These are phyloP conservation scores for Mycosphaerella sp. DNA, from an alignment of 2,329 filamentous ascomycete species.

Conservation along the genomic window DNA sequence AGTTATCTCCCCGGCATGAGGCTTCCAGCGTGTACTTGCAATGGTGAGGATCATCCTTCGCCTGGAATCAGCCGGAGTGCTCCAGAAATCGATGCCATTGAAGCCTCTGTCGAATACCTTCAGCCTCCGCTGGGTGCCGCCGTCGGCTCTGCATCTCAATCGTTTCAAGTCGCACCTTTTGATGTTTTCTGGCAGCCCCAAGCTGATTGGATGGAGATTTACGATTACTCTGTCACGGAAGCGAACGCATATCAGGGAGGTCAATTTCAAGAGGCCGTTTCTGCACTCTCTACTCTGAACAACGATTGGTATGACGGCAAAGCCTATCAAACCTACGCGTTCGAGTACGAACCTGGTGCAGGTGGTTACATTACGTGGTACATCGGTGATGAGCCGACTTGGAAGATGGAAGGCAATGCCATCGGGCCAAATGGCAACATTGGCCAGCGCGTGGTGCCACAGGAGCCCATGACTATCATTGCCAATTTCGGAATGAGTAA, in stretches of 20 bases:
- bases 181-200: constrained; percentile 61
- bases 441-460: constrained; percentile 57
- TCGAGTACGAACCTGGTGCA: constrained; percentile 56
- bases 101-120: constrained; percentile 55
- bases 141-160: constrained; percentile 57
- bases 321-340: constrained; percentile 56
- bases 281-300: constrained; percentile 55
- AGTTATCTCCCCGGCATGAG: constrained; percentile 64
- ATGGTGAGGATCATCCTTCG: constrained; percentile 57
- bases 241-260: constrained; percentile 58
- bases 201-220: constrained; percentile 57
- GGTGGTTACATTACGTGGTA: constrained; percentile 61
- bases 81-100: constrained; percentile 66
- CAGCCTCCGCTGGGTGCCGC: constrained; percentile 43
- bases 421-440: constrained; percentile 64
- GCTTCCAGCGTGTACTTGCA: constrained; percentile 61
- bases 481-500: constrained; percentile 65
- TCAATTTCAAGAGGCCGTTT: constrained; percentile 57
- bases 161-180: constrained; percentile 61
- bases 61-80: constrained; percentile 59
- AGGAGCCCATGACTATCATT: constrained; percentile 61
- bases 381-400: constrained; percentile 58
- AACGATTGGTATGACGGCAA: constrained; percentile 61
- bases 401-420: constrained; percentile 54
- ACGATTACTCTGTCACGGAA: constrained; percentile 51